Evolutionary conservation across 768 basidiomycete species (phyloP), one percentile per base, ranked within the genome.

Genomic region (Serendipita sp.): DNA sequence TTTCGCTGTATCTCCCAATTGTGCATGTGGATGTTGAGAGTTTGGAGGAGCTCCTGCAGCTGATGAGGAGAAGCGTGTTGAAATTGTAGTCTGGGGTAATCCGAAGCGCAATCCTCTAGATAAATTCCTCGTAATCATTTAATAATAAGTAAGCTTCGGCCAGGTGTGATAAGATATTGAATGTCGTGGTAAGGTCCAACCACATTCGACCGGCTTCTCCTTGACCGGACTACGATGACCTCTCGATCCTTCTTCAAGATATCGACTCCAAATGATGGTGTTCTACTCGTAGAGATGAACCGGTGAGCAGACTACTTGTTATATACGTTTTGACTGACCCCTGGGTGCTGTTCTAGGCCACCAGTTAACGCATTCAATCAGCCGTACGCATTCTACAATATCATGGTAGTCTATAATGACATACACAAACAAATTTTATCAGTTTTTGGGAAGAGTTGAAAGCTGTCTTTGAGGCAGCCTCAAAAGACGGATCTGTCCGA

Each of bases 381-480:
- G 44, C 78, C 80, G 79, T 83, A 51, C 66, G 73, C 48, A 46
- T 60, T 45, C 15, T 67, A 30, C 23, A 23, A 23, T 23, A 23
- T n/a, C n/a, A 15, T 46, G 38, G 10, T 23, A 23, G 23, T 23
- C 34, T 60, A 15, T 58, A 11, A 23, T 32, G 41, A 44, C 18
- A 3, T 32, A 13, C 3, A 28, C 5, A 3, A 16, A 18, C 3
- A 10, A 3, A 36, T 2, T 38, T 45, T 11, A 18, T 65, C 11
- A 90, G 88, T 45, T 84, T 86, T 71, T 94, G 89, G 89, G 73
- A 73, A 28, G 86, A 86, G 54, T 83, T 90, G 38, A 82, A 81
- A 2, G 70, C 74, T 1, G 77, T 83, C 0, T 86, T 94, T 68
- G 80, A 85, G 56, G 70, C 73, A 0, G 76, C 92, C 11, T 66